Base-by-base conservation (phyloP, 116 monocot genomes). In the Posidonia oceanica region DNA sequence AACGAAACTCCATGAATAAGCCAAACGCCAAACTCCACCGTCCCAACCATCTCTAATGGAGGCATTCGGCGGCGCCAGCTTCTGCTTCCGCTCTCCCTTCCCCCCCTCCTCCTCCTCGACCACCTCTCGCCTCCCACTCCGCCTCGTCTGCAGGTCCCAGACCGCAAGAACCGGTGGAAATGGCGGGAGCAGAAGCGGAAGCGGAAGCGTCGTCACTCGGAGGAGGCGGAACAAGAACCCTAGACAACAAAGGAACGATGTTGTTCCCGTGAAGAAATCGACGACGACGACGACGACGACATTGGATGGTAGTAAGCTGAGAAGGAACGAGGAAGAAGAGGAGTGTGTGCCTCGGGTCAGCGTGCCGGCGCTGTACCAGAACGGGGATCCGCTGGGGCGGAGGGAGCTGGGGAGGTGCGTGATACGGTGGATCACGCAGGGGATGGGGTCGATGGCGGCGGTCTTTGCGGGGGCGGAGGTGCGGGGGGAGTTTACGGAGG, bases 371-470 rank as follows among this genome's bases (percentile, higher is more conserved):
- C 67, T 91, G 60, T 86, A 88, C 85, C 95, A 88, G 81, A 88
- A 86, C 23, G 95, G 91, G 5, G 85, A 91, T 54, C 95, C 95
- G 2, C 73, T 96, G 17, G 95, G 95, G 18, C 76, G 83, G 54
- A 80, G 74, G 88, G 91, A 91, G 81, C 80, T 95, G 15, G 88
- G 95, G 55, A 88, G 76, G 69, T 86, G 86, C 76, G 95, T 95
- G n/a, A 77, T 95, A 4, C 84, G 82, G 17, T 95, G 95, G 95
- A 84, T 95, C 74, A 72, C 75, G 63, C 83, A 78, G 69, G 95
- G 91, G 17, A 95, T 95, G 88, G 84, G 84, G 0, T 74, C 95
- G 69, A 95, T 95, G 95, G 95, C 95, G 16, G 71, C 88, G 4
- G 86, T 88, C 40, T 72, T 95, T 69, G 88, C 86, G 59, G 75